These are phyloP conservation scores for Oryza australiensis DNA, from an alignment of 176 grass and related monocot genomes.

Conservation along the genomic window DNA sequence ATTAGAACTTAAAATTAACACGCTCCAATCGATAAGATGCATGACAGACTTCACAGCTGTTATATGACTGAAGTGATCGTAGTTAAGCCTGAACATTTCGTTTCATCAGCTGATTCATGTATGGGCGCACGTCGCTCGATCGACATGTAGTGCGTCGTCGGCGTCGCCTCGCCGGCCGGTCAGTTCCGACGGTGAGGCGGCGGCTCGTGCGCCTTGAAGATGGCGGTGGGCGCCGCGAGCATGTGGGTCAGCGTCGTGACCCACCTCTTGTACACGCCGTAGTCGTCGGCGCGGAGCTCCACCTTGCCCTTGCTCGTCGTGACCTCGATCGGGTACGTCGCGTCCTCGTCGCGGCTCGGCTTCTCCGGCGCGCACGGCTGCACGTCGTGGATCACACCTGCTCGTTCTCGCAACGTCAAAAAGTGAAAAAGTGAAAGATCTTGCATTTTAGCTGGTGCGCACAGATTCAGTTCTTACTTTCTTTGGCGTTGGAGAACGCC, in stretches of 20 bases:
- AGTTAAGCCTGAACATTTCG: background rate
- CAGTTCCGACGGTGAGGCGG: conserved; percentile 8
- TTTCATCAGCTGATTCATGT: background rate
- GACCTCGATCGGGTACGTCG: conserved; percentile 71
- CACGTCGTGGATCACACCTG: conserved; percentile 72
- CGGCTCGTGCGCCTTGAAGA: conserved; percentile 22
- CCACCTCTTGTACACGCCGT: conserved; percentile 86
- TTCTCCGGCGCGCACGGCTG: conserved; percentile 57
- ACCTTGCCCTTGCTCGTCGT: conserved; percentile 86
- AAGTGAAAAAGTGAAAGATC: too few relatives aligned
- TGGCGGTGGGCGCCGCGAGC: conserved; percentile 70
- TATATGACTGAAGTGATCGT: background rate
- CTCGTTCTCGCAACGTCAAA: background rate
- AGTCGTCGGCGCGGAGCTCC: conserved; percentile 77
- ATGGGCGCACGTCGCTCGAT: background rate
- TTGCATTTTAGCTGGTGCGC: too few relatives aligned
- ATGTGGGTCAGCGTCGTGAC: conserved; percentile 87
- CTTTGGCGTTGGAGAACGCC: conserved; percentile 73
- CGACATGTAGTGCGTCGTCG: background rate
- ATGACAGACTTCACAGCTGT: background rate
- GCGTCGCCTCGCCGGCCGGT: background rate
- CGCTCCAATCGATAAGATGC: background rate
- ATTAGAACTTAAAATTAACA: background rate
- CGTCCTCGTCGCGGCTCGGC: conserved; percentile 46
- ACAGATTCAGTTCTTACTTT: conserved; percentile 61